Evolutionary conservation across 2,329 filamentous ascomycete genomes (phyloP).

Genomic region (Hypocrella siamensis): DNA sequence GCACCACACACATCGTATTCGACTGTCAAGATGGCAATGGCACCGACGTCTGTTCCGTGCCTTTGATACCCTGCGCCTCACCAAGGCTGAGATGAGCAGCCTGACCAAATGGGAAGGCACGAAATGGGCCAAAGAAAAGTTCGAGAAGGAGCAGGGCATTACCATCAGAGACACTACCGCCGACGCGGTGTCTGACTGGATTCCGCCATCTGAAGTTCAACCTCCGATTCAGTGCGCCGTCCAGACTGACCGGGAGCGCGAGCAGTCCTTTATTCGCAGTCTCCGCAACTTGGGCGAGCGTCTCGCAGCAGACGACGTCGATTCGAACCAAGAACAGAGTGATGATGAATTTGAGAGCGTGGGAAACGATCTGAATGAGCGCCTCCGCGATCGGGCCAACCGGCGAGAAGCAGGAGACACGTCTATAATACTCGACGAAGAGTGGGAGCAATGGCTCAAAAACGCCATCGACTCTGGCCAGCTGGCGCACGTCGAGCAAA

Average conservation of each 20-base stretch:
- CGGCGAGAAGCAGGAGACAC: slow-evolving; percentile 44
- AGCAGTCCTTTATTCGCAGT: slow-evolving; percentile 5
- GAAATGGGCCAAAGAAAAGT: slow-evolving; percentile 68
- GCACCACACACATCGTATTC: slow-evolving; percentile 55
- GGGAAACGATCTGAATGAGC: slow-evolving; percentile 45
- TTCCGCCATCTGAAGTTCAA: slow-evolving; percentile 8
- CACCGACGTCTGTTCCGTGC: slow-evolving; percentile 62
- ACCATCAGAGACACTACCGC: slow-evolving; percentile 55
- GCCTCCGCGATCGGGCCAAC: slow-evolving; percentile 47
- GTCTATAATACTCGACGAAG: slow-evolving; percentile 47
- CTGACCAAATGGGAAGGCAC: slow-evolving; percentile 76
- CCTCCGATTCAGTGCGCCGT: background rate
- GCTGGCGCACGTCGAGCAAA: slow-evolving; percentile 30
- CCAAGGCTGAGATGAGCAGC: slow-evolving; percentile 50
- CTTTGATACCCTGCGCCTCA: slow-evolving; percentile 55
- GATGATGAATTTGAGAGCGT: slow-evolving; percentile 32
- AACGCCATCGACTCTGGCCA: slow-evolving; percentile 46
- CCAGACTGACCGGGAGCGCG: slow-evolving; percentile 6
- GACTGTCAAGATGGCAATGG: slow-evolving; percentile 63
- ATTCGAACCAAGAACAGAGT: slow-evolving; percentile 8
- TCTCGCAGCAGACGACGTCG: slow-evolving; percentile 2
- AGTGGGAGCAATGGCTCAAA: slow-evolving; percentile 63
- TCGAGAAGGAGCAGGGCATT: slow-evolving; percentile 58
- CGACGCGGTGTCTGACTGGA: slow-evolving; percentile 49
- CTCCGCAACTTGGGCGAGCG: slow-evolving; percentile 6